These are phyloP conservation scores for Gossypioides kirkii DNA, from an alignment of 345 rosid species.

Conservation along the genomic window DNA sequence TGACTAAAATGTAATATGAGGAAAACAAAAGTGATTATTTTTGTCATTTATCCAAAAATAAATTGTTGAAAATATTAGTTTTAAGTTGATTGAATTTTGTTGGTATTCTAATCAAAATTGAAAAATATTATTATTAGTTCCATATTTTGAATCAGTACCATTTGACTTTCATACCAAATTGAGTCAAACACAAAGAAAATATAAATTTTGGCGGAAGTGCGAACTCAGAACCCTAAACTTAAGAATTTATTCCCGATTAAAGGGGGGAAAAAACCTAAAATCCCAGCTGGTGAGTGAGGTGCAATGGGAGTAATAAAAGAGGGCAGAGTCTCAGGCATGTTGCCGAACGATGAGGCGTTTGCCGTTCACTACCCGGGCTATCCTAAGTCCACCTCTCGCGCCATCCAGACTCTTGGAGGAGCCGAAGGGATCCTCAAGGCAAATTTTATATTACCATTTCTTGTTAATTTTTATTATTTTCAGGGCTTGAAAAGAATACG, in stretches of 20 bases:
- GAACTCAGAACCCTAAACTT: neutral
- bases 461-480: neutral
- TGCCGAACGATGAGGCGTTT: conserved; percentile 55
- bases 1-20: no score
- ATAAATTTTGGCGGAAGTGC: no score
- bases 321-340: conserved; percentile 56
- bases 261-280: neutral
- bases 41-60: no score
- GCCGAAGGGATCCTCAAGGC: conserved; percentile 59
- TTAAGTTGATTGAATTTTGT: no score
- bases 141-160: no score
- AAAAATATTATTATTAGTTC: no score
- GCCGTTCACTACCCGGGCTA: conserved; percentile 82
- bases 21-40: no score
- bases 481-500: neutral
- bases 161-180: no score
- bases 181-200: no score
- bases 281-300: neutral
- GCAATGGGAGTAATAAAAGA: conserved; percentile 68
- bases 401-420: conserved; percentile 81
- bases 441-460: neutral
- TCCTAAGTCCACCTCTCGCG: conserved; percentile 68
- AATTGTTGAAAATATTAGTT: no score
- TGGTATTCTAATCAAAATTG: no score
- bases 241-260: neutral